Base-by-base conservation (phyloP, 371 early-diverging fungal genomes). In the Mortierella polycephala region DNA sequence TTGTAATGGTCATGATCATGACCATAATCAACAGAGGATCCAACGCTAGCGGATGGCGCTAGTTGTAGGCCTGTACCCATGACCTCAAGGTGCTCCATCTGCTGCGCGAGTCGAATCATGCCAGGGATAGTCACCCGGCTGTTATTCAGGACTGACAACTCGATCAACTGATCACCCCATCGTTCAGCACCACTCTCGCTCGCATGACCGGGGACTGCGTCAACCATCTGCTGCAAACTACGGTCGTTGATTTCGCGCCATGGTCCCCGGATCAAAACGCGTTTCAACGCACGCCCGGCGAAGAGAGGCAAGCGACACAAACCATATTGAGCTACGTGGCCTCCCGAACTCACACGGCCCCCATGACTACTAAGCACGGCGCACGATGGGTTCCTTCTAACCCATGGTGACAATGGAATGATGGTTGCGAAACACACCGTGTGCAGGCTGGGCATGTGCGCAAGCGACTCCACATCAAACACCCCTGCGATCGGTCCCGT, bases 241-340 rank as follows among this genome's bases (percentile, higher is more conserved):
- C 21, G 10, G 39, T 76, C 71, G 11, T 71, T 60, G 30, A 76
- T 67, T 52, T 76, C 77, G 18, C 57, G 61, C 77, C 77, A 76
- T 14, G 71, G 77, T 21, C 77, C 77, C 30, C 53, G 54, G 20
- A 76, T 57, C 64, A 76, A n/a, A 5, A 76, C 61, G 1, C 77
- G 67, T 12, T 60, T 52, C 40, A 76, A 41, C 5, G 56, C 40
- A 0, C 20, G 57, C 0, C 64, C 57, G 0, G 68, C 42, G 13
- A 76, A 57, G 5, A 40, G 5, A 0, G 77, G 68, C 13, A 76
- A 50, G n/a, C 47, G 60, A 11, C 60, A 63, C 64, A 76, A 20
- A 37, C 64, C 60, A 2, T 21, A 37, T 5, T 18, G 7, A 16
- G 18, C 62, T 20, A 13, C 23, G 5, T 7, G 37, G 16, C 41